Base-by-base conservation (phyloP, 371 early-diverging fungal species). In the Parasitella parasitica region DNA sequence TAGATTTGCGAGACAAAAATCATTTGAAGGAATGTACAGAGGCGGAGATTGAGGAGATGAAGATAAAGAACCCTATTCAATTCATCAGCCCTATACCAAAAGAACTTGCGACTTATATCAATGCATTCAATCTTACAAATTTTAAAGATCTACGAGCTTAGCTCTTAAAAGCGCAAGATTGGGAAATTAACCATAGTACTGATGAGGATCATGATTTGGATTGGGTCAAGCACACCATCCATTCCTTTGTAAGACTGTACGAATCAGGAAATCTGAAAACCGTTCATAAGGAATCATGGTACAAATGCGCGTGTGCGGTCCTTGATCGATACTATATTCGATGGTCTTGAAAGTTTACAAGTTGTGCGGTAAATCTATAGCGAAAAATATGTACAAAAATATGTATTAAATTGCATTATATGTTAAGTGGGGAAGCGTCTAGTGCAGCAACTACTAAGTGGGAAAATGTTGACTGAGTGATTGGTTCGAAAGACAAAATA, bases 211-310 rank as follows among this genome's bases (percentile, higher is more conserved):
- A 63, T 27, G 63, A 64, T 22, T 57, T 63, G 37, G 58, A 57
- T 43, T 63, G 54, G 57, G 28, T 57, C 24, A 64, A 64, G 28
- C 43, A 43, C 50, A 52, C 57, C 8, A 34, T 64, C 18, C 28
- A n/a, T 64, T 41, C 64, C 16, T 53, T 57, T 30, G 37, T 64
- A 13, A 64, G 58, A 50, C 55, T 48, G 11, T 63, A 63, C 57
- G 52, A 63, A 24, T 54, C 55, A 26, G 63, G 57, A 51, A 54
- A 38, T 12, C 24, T 63, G 9, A 63, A 57, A 39, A 51, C 8
- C 1, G 22, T 54, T 26, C 53, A 57, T 48, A 63, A 63, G 39
- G 63, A 63, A 38, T n/a, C 54, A 4, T 63, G 57, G 63, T 63
- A 57, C 37, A 57, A n/a, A 63, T 26, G 43, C n/a, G 0, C 63